A percentile compares a stretch with the other conserved stretches of the same genome.
phyloP scores from a whole-genome alignment of 139 green algal genomes.

The Volvox reticuliferus region DNA sequence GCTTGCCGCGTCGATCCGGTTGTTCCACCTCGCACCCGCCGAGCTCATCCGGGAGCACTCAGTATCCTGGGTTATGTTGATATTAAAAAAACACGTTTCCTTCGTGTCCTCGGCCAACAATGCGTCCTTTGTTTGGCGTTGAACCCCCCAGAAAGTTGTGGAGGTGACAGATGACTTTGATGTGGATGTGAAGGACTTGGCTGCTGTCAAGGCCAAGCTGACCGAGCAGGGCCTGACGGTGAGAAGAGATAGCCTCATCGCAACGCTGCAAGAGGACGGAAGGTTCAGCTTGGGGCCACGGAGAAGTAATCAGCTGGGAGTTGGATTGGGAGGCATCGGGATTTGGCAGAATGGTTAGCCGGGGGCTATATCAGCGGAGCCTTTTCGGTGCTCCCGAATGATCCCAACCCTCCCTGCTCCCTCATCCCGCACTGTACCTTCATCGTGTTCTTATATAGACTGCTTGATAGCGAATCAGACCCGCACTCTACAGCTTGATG shows the following conservation, averaged over 20 bases:
- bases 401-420: not conserved
- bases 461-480: not conserved
- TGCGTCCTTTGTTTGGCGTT: not conserved
- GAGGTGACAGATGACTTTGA: slow-evolving; percentile 70
- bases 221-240: slow-evolving; percentile 57
- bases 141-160: slow-evolving; percentile 52
- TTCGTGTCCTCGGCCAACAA: too few species aligned
- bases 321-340: not conserved
- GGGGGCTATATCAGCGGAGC: not conserved
- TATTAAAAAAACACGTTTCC: too few species aligned
- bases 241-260: not conserved
- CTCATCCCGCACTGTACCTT: not conserved
- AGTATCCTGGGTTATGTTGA: too few species aligned
- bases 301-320: not conserved
- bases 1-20: too few species aligned
- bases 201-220: slow-evolving; percentile 60
- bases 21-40: too few species aligned
- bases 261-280: not conserved
- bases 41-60: too few species aligned
- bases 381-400: not conserved
- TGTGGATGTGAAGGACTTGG: slow-evolving; percentile 55
- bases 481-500: too few species aligned
- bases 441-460: not conserved
- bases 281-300: not conserved
- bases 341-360: not conserved